Percentiles rank a stretch among this genome's conserved stretches.
Conservation (phyloP, 768 basidiomycete genomes). For the Candolleomyces eurysporus region DNA sequence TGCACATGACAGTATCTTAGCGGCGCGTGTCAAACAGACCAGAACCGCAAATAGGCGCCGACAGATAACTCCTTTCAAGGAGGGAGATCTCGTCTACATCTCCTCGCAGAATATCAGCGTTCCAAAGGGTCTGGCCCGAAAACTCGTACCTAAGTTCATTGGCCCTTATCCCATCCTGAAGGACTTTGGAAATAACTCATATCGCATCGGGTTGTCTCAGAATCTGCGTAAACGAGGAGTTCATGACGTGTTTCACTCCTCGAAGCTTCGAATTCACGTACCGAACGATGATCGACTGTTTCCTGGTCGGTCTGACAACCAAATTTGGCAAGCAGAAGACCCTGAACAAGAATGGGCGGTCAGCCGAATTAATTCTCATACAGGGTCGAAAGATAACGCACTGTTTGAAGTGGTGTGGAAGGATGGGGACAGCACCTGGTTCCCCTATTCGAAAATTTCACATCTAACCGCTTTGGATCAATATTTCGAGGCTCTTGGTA, state of each 20-base stretch:
- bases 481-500: slow-evolving; percentile 29
- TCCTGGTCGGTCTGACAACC: slow-evolving; percentile 20
- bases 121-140: slow-evolving; percentile 9
- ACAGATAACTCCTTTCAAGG: slow-evolving; percentile 1
- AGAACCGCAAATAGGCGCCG: slow-evolving; percentile 19
- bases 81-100: slow-evolving; percentile 13
- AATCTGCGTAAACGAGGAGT: slow-evolving; percentile 19
- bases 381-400: slow-evolving; percentile 9
- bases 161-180: slow-evolving; percentile 6
- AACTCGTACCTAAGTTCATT: slow-evolving; percentile 13
- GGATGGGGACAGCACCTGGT: slow-evolving; percentile 24
- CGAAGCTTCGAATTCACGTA: slow-evolving; percentile 20
- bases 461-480: slow-evolving; percentile 16
- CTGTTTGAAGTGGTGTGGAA: slow-evolving; percentile 21
- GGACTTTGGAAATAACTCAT: slow-evolving; percentile 6
- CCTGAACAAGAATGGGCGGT: slow-evolving; percentile 17
- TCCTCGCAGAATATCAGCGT: slow-evolving; percentile 13
- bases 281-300: slow-evolving; percentile 31
- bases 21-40: slow-evolving; percentile 26
- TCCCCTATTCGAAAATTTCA: slow-evolving; percentile 19
- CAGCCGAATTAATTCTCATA: slow-evolving; percentile 14
- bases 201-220: not conserved
- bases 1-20: slow-evolving; percentile 28
- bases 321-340: slow-evolving; percentile 15
- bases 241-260: slow-evolving; percentile 33